Conservation (phyloP, 257 asterid genomes). For the Pogostemon cablin region DNA sequence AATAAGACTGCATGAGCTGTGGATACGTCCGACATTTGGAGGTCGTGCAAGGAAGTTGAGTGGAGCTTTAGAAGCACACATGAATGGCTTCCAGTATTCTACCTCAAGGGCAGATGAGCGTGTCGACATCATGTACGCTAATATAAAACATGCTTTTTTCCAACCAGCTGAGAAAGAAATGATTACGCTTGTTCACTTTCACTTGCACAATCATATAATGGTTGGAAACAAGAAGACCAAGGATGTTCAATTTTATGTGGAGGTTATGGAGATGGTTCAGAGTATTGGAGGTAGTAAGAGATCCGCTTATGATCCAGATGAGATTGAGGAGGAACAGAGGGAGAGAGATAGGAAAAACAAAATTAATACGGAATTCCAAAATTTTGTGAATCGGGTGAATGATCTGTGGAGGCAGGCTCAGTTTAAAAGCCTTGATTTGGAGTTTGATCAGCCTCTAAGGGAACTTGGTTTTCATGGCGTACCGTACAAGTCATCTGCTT, state of each 20-base stretch:
- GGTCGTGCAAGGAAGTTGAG: slow-evolving; percentile 66
- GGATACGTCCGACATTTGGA: slow-evolving; percentile 81
- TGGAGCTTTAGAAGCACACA: slow-evolving; percentile 73
- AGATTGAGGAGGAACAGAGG: slow-evolving; percentile 86
- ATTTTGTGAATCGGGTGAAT: slow-evolving; percentile 67
- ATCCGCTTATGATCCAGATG: slow-evolving; percentile 78
- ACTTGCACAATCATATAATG: slow-evolving; percentile 77
- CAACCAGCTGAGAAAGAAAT: slow-evolving; percentile 89
- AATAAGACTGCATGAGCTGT: slow-evolving; percentile 57
- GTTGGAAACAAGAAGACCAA: slow-evolving; percentile 77
- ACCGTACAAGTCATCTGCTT: slow-evolving; percentile 66
- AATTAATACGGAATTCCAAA: slow-evolving; percentile 68
- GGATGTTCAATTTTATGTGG: slow-evolving; percentile 73
- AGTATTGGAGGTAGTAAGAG: slow-evolving; percentile 70
- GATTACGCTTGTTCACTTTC: slow-evolving; percentile 78
- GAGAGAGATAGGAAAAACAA: slow-evolving; percentile 77
- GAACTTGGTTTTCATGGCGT: slow-evolving; percentile 83
- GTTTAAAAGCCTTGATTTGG: slow-evolving; percentile 54
- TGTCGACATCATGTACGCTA: slow-evolving; percentile 66
- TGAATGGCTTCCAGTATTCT: slow-evolving; percentile 70
- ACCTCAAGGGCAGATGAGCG: slow-evolving; percentile 67
- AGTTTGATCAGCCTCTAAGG: slow-evolving; percentile 75
- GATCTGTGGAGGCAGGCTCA: slow-evolving; percentile 76
- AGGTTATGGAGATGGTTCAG: slow-evolving; percentile 86
- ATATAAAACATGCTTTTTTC: slow-evolving; percentile 70